Percentiles rank a stretch among this genome's conserved stretches.
These are phyloP conservation scores for Saccharomyces hybrid DNA, from an alignment of 1,139 yeast genomes.

Conservation along the genomic window DNA sequence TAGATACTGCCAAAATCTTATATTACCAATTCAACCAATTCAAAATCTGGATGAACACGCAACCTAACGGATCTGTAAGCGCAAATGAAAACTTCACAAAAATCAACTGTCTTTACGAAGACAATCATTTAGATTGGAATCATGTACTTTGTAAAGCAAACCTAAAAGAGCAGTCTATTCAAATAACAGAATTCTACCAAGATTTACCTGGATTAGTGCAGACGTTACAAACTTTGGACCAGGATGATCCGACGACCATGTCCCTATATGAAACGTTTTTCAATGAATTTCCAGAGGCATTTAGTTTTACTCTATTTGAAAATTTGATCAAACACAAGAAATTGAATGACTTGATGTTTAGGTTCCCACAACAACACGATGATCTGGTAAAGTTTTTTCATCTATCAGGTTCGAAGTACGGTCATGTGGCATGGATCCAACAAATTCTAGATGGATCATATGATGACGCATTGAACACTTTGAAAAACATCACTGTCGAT, in stretches of 20 bases:
- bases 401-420: conserved; percentile 40
- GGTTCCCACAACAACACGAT: conserved; percentile 48
- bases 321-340: conserved; percentile 51
- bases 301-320: conserved; percentile 60
- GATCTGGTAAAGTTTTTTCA: conserved; percentile 49
- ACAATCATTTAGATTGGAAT: conserved; percentile 44
- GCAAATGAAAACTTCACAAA: conserved; percentile 1
- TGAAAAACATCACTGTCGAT: conserved; percentile 38
- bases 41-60: conserved; percentile 27
- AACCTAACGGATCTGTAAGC: conserved; percentile 8
- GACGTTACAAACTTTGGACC: conserved; percentile 48
- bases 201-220: conserved; percentile 64
- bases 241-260: conserved; percentile 32
- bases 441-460: conserved; percentile 49
- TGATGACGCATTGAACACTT: conserved; percentile 42
- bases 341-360: conserved; percentile 47
- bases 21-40: conserved; percentile 34
- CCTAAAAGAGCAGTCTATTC: conserved; percentile 46
- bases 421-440: conserved; percentile 68
- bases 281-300: conserved; percentile 55
- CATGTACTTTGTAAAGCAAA: conserved; percentile 43
- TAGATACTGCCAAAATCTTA: conserved; percentile 31
- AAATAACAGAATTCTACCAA: conserved; percentile 57
- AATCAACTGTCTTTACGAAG: conserved; percentile 20
- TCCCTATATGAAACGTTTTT: conserved; percentile 47